Percentiles rank a stretch among this genome's conserved stretches.
phyloP scores from a whole-genome alignment of 2,329 filamentous ascomycete species.

The Trichoderma koningii region DNA sequence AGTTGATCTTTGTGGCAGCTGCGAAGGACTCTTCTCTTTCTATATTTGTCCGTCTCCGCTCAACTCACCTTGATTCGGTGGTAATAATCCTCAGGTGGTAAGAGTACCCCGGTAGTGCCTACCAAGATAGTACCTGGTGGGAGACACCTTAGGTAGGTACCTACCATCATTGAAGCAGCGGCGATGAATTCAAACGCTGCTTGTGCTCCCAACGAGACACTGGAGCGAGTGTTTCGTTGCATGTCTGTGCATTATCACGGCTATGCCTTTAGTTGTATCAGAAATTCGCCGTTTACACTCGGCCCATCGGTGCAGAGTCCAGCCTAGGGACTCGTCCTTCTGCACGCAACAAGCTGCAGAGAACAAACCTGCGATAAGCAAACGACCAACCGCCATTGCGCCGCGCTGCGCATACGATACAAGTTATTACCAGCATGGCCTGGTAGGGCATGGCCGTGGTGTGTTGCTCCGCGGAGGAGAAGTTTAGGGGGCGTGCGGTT shows the following conservation, averaged over 20 bases:
- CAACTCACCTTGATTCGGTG: too few species aligned
- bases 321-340: neutral
- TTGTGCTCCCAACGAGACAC: too few species aligned
- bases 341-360: too few species aligned
- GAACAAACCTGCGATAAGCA: constrained; percentile 1
- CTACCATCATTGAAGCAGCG: neutral
- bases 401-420: neutral
- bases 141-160: too few species aligned
- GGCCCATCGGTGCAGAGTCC: constrained; percentile 10
- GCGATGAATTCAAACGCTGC: neutral
- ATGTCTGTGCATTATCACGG: neutral
- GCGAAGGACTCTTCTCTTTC: too few species aligned
- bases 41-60: too few species aligned
- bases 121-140: neutral
- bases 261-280: neutral
- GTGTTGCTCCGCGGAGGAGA: constrained; percentile 11
- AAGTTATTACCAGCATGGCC: too few species aligned
- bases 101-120: too few species aligned
- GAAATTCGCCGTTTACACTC: neutral
- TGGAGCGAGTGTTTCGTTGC: neutral
- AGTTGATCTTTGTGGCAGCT: too few species aligned
- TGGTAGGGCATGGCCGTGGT: neutral
- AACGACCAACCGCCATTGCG: constrained; percentile 6
- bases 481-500: constrained; percentile 6
- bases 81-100: too few species aligned